Conservation (phyloP, 495 filamentous ascomycete species). For the Penicillium coffeae region DNA sequence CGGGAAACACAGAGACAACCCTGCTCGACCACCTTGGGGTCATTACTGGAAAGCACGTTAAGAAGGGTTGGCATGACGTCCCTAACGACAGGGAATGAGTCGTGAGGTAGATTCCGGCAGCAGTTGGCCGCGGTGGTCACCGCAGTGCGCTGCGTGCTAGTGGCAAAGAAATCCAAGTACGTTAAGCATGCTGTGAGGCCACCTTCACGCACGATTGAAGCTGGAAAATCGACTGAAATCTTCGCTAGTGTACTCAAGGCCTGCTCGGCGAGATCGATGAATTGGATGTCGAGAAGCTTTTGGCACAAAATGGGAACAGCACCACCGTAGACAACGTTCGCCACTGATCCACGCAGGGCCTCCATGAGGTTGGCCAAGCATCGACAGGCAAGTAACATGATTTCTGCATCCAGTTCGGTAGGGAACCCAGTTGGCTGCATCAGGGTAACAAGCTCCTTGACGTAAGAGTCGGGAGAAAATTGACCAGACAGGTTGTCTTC, state of each 20-base stretch:
- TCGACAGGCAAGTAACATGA: conserved; percentile 95
- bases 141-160: conserved; percentile 91
- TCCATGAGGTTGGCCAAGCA: conserved; percentile 98
- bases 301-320: conserved; percentile 92
- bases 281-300: conserved; percentile 91
- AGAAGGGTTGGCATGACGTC: conserved; percentile 95
- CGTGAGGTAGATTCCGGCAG: conserved; percentile 91
- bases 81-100: conserved; percentile 80
- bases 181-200: conserved; percentile 90
- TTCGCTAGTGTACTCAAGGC: conserved; percentile 94
- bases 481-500: conserved; percentile 96
- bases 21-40: conserved; percentile 96
- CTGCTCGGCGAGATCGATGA: conserved; percentile 96
- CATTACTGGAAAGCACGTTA: conserved; percentile 83
- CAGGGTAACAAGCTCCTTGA: conserved; percentile 87
- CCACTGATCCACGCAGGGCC: conserved; percentile 84
- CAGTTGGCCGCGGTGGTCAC: conserved; percentile 97
- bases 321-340: conserved; percentile 93
- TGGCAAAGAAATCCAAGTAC: conserved; percentile 96
- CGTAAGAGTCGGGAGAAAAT: conserved; percentile 89
- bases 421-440: conserved; percentile 82
- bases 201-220: conserved; percentile 92
- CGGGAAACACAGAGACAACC: conserved; percentile 94
- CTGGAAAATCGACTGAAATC: conserved; percentile 95
- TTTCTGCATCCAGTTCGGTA: conserved; percentile 91